Conservation (phyloP, 225 moss, liverwort and hornwort species). For the Climacium dendroides region DNA sequence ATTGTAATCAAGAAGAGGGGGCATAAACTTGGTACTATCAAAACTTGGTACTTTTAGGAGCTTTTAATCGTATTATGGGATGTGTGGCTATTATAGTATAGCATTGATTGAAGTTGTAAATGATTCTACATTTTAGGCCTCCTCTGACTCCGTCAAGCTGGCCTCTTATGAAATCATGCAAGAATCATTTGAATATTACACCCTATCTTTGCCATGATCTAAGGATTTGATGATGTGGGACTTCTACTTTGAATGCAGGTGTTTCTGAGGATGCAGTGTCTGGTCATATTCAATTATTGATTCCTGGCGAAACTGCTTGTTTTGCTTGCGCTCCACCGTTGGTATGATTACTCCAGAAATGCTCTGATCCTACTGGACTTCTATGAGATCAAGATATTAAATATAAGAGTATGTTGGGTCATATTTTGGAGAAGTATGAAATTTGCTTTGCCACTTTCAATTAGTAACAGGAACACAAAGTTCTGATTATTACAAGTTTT, state of each 20-base stretch:
- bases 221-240: background rate
- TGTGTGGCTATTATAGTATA: background rate
- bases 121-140: background rate
- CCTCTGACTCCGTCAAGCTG: background rate
- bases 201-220: background rate
- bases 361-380: background rate
- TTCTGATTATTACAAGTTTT: background rate
- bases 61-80: background rate
- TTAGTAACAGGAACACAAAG: background rate
- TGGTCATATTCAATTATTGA: slow-evolving; percentile 88
- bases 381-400: background rate
- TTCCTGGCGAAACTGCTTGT: slow-evolving; percentile 98
- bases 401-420: background rate
- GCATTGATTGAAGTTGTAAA: background rate
- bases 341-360: slow-evolving; percentile 23
- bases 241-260: slow-evolving; percentile 26
- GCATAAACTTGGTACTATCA: background rate
- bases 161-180: background rate
- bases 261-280: slow-evolving; percentile 99
- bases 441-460: background rate
- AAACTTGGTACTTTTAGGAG: background rate
- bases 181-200: background rate
- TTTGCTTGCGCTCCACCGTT: slow-evolving; percentile 96
- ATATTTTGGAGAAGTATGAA: background rate
- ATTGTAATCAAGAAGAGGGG: background rate